Conservation (phyloP, 768 basidiomycete genomes). For the Auriscalpium microsporum region DNA sequence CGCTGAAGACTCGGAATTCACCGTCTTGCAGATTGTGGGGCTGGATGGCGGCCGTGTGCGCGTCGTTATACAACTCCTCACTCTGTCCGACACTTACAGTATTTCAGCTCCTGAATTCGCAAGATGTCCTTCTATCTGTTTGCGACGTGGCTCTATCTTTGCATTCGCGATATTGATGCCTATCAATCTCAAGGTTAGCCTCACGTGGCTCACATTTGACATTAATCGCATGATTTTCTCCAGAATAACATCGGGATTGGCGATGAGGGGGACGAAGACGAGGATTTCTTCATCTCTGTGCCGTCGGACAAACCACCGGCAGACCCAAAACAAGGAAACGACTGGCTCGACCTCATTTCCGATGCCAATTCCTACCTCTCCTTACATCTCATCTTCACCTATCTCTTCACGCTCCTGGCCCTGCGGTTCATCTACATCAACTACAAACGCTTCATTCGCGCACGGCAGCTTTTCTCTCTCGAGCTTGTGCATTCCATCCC, state of each 20-base stretch:
- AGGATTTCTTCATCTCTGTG: constrained; percentile 12
- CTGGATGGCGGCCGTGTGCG: constrained; percentile 95
- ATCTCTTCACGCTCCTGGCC: constrained; percentile 82
- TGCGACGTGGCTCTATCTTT: constrained; percentile 75
- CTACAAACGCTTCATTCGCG: constrained; percentile 80
- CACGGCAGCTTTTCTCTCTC: constrained; percentile 88
- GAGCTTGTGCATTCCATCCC: constrained; percentile 94
- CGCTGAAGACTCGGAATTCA: constrained; percentile 86
- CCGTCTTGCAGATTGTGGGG: constrained; percentile 92
- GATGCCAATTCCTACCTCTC: constrained; percentile 87
- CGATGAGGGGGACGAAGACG: constrained; percentile 35
- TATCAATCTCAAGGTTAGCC: constrained; percentile 79
- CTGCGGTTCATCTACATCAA: constrained; percentile 84
- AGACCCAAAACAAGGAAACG: constrained; percentile 12
- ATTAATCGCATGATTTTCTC: neutral
- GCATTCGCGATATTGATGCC: constrained; percentile 88
- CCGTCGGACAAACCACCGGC: constrained; percentile 19
- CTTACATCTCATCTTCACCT: constrained; percentile 87
- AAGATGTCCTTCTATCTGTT: constrained; percentile 94
- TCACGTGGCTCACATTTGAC: neutral
- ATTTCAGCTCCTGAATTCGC: constrained; percentile 73
- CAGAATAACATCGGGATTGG: constrained; percentile 70
- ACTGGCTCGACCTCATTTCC: constrained; percentile 85
- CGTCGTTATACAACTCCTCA: constrained; percentile 24
- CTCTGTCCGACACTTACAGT: neutral